phyloP scores from a whole-genome alignment of 2,329 filamentous ascomycete genomes.

The Microascus cirrosus region DNA sequence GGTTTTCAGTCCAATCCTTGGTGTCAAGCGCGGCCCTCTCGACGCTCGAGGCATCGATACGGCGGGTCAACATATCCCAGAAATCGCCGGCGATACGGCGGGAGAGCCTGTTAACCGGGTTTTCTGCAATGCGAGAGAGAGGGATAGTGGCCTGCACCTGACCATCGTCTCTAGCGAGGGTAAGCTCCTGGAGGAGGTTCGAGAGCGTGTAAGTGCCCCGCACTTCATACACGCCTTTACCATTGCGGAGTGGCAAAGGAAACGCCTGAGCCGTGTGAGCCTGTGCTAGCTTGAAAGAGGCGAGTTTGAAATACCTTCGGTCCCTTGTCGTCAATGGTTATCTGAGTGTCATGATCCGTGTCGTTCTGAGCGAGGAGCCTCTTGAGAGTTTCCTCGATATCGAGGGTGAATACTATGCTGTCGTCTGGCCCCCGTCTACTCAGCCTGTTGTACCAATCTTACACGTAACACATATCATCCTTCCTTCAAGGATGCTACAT shows the following conservation, averaged over 20 bases:
- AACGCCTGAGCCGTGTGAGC: constrained; percentile 39
- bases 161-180: constrained; percentile 81
- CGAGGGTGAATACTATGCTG: constrained; percentile 53
- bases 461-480: neutral
- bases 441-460: neutral
- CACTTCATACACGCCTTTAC: constrained; percentile 55
- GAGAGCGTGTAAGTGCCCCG: constrained; percentile 96
- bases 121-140: constrained; percentile 85
- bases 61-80: constrained; percentile 82
- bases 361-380: constrained; percentile 77
- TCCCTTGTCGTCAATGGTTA: constrained; percentile 91
- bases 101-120: constrained; percentile 79
- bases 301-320: constrained; percentile 56
- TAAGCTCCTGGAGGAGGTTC: constrained; percentile 90
- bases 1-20: constrained; percentile 90
- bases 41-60: constrained; percentile 81
- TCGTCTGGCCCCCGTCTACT: neutral
- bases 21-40: constrained; percentile 79
- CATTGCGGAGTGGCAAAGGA: neutral
- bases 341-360: constrained; percentile 89
- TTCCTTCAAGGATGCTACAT: neutral
- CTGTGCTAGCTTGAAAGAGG: constrained; percentile 61
- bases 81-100: constrained; percentile 83
- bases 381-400: constrained; percentile 75
- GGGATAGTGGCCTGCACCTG: constrained; percentile 85